Conservation (phyloP, 441 rosid species). For the Corymbia citriodora region DNA sequence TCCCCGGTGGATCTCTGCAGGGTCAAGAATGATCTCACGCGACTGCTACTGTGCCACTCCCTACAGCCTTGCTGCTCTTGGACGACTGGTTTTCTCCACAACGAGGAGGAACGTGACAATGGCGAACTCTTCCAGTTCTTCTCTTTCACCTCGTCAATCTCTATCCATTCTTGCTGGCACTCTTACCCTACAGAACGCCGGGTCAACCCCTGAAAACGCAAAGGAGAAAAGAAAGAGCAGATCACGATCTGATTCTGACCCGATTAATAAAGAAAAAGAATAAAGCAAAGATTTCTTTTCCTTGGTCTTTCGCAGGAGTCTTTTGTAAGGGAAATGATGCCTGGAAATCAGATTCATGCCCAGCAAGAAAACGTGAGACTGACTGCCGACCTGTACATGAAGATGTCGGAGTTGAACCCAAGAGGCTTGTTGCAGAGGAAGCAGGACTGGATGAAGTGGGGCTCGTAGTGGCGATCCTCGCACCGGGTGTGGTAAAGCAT, state of each 20-base stretch:
- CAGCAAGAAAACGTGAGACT: background rate
- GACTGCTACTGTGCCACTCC: background rate
- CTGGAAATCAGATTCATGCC: background rate
- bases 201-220: slow-evolving; percentile 55
- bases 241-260: background rate
- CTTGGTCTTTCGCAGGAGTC: background rate
- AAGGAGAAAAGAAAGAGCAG: background rate
- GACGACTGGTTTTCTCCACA: slow-evolving; percentile 28
- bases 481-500: slow-evolving; percentile 30
- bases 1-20: rapidly evolving
- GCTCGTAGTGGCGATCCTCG: slow-evolving; percentile 22
- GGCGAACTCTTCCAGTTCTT: slow-evolving; percentile 35
- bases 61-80: background rate
- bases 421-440: slow-evolving; percentile 64
- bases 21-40: background rate
- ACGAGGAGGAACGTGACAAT: slow-evolving; percentile 26
- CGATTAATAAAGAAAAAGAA: background rate
- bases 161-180: slow-evolving; percentile 85
- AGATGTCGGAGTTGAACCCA: slow-evolving; percentile 60
- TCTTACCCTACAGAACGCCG: slow-evolving; percentile 84
- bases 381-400: slow-evolving; percentile 72
- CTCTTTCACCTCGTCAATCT: slow-evolving; percentile 58
- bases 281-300: no score
- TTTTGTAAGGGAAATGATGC: no score
- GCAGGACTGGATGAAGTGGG: slow-evolving; percentile 71